Conservation (phyloP, 2,329 filamentous ascomycete genomes). For the Fusarium keratoplasticum region DNA sequence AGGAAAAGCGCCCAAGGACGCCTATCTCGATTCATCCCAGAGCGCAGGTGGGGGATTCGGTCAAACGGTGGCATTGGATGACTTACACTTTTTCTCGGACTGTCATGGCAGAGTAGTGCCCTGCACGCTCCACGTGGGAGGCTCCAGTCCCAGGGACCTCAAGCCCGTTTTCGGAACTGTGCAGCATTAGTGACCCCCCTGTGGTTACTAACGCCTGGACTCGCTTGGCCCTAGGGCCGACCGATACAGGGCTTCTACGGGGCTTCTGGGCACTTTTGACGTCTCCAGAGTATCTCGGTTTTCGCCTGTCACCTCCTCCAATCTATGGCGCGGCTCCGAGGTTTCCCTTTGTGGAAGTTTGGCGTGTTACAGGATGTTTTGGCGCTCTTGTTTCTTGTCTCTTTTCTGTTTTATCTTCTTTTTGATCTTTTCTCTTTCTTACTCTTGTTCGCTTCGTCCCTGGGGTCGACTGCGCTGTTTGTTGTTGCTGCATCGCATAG, state of each 20-base stretch:
- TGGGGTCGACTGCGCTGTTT: neutral
- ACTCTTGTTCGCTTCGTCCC: constrained; percentile 4
- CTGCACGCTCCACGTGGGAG: constrained; percentile 50
- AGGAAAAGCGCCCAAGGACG: neutral
- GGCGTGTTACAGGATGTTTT: constrained; percentile 21
- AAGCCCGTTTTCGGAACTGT: constrained; percentile 41
- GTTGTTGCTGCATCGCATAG: constrained; percentile 16
- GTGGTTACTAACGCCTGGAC: constrained; percentile 13
- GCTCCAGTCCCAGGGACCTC: constrained; percentile 35
- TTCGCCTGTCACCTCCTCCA: constrained; percentile 25
- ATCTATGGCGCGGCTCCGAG: constrained; percentile 21
- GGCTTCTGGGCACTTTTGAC: constrained; percentile 26
- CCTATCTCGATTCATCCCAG: constrained; percentile 29
- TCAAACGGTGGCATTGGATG: constrained; percentile 38
- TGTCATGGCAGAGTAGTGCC: constrained; percentile 41
- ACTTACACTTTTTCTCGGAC: constrained; percentile 37
- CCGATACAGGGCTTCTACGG: constrained; percentile 19
- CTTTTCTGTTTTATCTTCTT: constrained; percentile 16
- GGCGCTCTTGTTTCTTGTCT: constrained; percentile 6
- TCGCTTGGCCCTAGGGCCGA: constrained; percentile 31
- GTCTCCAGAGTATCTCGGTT: constrained; percentile 14
- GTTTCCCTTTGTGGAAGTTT: constrained; percentile 20
- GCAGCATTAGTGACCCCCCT: constrained; percentile 41
- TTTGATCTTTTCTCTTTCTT: neutral
- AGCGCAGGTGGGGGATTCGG: constrained; percentile 28